Percentiles rank a stretch among this genome's conserved stretches.
Evolutionary conservation across 2,329 filamentous ascomycete species (phyloP).

Genomic region (Colletotrichum salicis): DNA sequence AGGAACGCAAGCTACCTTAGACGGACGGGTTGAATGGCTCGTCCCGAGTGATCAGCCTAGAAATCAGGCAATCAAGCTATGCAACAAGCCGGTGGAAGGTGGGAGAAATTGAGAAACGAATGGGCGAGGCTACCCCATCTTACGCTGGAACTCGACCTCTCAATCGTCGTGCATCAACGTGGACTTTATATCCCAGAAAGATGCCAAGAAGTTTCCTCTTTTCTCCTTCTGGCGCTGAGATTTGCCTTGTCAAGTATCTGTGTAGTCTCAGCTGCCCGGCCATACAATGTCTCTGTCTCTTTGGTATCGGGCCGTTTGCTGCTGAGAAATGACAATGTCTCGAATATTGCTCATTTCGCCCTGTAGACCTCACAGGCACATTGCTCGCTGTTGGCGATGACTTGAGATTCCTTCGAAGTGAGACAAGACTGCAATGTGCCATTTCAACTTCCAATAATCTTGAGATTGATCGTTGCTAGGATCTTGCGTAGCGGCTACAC

Average conservation of each 20-base stretch:
- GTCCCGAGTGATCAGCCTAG: neutral
- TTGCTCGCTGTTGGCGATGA: neutral
- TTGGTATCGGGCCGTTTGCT: neutral
- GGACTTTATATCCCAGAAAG: neutral
- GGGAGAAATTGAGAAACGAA: neutral
- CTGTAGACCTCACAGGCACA: neutral
- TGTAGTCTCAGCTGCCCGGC: neutral
- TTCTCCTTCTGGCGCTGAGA: neutral
- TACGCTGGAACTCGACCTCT: neutral
- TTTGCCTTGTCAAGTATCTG: neutral
- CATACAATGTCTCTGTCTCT: neutral
- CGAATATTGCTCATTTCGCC: neutral
- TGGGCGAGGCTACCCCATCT: fast-evolving
- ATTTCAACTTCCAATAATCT: neutral
- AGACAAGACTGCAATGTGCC: neutral
- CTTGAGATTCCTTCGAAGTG: neutral
- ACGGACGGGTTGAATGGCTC: too few species aligned
- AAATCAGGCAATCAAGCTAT: neutral
- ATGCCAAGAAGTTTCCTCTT: neutral
- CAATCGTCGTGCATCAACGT: neutral
- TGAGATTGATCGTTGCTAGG: neutral
- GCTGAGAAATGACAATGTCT: neutral
- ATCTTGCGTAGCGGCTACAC: neutral
- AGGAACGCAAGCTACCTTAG: too few species aligned
- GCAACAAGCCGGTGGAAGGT: neutral